Conservation (phyloP, 2,329 filamentous ascomycete genomes). For the Alternaria dauci region DNA sequence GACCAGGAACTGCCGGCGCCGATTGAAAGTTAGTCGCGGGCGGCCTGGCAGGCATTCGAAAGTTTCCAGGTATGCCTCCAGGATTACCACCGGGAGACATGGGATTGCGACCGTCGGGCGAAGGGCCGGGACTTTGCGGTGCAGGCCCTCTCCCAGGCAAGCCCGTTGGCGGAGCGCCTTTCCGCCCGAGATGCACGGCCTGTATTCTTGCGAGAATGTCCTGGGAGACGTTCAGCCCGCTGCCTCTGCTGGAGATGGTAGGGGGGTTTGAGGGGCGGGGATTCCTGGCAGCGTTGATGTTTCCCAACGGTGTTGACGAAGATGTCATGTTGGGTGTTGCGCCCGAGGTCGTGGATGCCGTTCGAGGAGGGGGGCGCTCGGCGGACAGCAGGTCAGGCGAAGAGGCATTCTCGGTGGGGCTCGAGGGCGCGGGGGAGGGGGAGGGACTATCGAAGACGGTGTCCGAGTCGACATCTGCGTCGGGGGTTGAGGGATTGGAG, state of each 20-base stretch:
- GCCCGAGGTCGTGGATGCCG: constrained; percentile 63
- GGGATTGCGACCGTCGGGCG: constrained; percentile 26
- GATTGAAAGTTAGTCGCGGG: constrained; percentile 55
- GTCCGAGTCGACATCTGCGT: constrained; percentile 44
- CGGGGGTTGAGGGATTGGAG: constrained; percentile 41
- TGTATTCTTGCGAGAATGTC: constrained; percentile 75
- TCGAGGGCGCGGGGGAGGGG: constrained; percentile 38
- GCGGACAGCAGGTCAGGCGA: constrained; percentile 33
- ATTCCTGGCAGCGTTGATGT: constrained; percentile 73
- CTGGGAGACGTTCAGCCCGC: constrained; percentile 62
- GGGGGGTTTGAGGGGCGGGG: constrained; percentile 54
- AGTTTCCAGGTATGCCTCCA: constrained; percentile 55
- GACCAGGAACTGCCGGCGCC: constrained; percentile 58
- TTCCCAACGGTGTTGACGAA: constrained; percentile 84
- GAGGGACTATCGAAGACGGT: constrained; percentile 44
- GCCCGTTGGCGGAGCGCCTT: constrained; percentile 61
- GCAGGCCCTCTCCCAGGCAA: constrained; percentile 34
- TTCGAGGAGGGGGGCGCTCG: constrained; percentile 64
- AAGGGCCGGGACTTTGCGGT: constrained; percentile 40
- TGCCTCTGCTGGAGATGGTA: constrained; percentile 57
- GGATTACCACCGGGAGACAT: constrained; percentile 39
- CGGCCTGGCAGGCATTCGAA: constrained; percentile 56
- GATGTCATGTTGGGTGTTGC: constrained; percentile 68
- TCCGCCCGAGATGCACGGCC: constrained; percentile 72
- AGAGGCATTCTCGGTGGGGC: constrained; percentile 27